phyloP scores from a whole-genome alignment of 2,329 filamentous ascomycete genomes.

The Hypoxylon sp. region DNA sequence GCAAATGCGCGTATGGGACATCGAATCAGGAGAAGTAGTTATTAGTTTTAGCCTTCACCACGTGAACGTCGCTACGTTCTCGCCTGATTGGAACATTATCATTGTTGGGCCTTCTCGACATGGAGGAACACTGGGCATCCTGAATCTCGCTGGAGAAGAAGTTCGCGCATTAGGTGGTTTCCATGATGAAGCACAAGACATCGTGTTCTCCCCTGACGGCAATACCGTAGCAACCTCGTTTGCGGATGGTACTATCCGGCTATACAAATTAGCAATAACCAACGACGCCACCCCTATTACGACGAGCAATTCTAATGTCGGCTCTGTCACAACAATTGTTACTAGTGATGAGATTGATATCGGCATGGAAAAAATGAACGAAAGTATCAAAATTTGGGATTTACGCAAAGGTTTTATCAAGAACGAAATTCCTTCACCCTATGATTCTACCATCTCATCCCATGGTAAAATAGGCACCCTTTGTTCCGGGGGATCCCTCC shows the following conservation, averaged over 20 bases:
- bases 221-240: not conserved
- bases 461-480: not conserved
- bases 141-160: not conserved
- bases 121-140: not conserved
- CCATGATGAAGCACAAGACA: not conserved
- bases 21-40: not conserved
- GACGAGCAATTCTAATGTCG: too few relatives aligned
- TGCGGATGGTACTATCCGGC: not conserved
- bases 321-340: too few relatives aligned
- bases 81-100: not conserved
- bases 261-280: too few relatives aligned
- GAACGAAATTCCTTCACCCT: not conserved
- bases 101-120: not conserved
- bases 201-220: conserved; percentile 5
- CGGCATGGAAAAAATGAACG: too few relatives aligned
- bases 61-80: not conserved
- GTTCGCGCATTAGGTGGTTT: not conserved
- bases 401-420: not conserved
- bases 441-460: not conserved
- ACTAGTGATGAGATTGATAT: not conserved
- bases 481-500: not conserved
- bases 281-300: too few relatives aligned
- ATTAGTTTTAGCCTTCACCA: not conserved
- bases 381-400: conserved; percentile 1
- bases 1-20: not conserved